These are phyloP conservation scores for Aspergillus sp. DNA, from an alignment of 2,329 filamentous ascomycete genomes.

Conservation along the genomic window DNA sequence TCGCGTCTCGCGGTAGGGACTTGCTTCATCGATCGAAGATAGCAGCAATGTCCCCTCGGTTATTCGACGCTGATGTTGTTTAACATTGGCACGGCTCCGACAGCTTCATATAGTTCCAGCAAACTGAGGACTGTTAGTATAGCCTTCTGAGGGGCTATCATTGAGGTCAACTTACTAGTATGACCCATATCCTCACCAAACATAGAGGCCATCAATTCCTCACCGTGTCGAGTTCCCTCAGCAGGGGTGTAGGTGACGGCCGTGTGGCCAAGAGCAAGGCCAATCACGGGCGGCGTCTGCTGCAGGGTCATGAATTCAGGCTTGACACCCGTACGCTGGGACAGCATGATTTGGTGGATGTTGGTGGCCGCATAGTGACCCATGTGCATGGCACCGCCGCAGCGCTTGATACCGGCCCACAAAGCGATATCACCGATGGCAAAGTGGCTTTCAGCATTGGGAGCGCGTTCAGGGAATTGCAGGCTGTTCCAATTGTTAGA, in stretches of 20 bases:
- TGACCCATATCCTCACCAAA: conserved; percentile 70
- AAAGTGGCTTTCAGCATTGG: conserved; percentile 63
- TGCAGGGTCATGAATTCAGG: conserved; percentile 53
- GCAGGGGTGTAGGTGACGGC: conserved; percentile 63
- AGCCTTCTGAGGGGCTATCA: neutral
- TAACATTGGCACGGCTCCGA: conserved; percentile 31
- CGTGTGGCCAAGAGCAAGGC: conserved; percentile 68
- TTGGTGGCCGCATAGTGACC: conserved; percentile 67
- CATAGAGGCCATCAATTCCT: conserved; percentile 42
- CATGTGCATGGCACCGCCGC: conserved; percentile 72
- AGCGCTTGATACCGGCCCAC: conserved; percentile 80
- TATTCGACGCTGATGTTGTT: neutral
- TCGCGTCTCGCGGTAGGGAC: no score
- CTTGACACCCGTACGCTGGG: conserved; percentile 37
- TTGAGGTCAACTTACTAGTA: conserved; percentile 50
- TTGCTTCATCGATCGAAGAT: neutral
- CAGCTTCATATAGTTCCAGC: conserved; percentile 56
- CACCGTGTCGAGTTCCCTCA: conserved; percentile 47
- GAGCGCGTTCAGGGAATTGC: conserved; percentile 53
- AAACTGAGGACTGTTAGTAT: conserved; percentile 43
- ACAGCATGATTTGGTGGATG: conserved; percentile 62
- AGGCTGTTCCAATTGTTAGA: conserved; percentile 42
- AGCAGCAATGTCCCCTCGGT: neutral
- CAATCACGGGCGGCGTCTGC: conserved; percentile 65
- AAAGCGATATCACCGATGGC: conserved; percentile 67